Percentiles rank a stretch among this genome's conserved stretches.
phyloP scores from a whole-genome alignment of 2,329 filamentous ascomycete species.

The Talaromyces sp. region DNA sequence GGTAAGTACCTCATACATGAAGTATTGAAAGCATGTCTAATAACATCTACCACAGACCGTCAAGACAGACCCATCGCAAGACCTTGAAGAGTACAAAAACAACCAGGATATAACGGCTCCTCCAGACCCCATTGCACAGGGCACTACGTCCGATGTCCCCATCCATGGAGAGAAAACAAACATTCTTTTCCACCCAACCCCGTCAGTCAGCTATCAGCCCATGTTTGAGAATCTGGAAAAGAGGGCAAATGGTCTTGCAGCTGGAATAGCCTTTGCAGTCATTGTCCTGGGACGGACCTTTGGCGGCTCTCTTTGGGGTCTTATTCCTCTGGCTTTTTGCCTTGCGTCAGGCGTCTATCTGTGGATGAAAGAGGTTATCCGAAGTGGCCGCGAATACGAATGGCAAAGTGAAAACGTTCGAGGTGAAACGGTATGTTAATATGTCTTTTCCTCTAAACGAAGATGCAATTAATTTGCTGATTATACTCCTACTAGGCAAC shows the following conservation, averaged over 20 bases:
- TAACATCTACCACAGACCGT: slow-evolving; percentile 45
- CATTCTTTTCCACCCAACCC: slow-evolving; percentile 90
- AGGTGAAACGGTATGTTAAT: slow-evolving; percentile 61
- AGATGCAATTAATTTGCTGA: not conserved
- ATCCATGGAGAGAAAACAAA: slow-evolving; percentile 97
- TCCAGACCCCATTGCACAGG: slow-evolving; percentile 75
- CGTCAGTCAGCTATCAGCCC: slow-evolving; percentile 81
- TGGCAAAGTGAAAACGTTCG: slow-evolving; percentile 84
- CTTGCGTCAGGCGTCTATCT: slow-evolving; percentile 75
- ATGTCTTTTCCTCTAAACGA: not conserved
- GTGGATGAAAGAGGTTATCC: slow-evolving; percentile 83
- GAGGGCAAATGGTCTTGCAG: slow-evolving; percentile 65
- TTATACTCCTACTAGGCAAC: slow-evolving; percentile 54
- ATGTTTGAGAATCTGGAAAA: slow-evolving; percentile 75
- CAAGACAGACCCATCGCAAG: slow-evolving; percentile 65
- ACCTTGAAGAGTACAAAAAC: slow-evolving; percentile 72
- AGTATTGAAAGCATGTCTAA: not conserved
- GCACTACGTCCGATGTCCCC: slow-evolving; percentile 85
- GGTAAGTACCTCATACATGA: slow-evolving; percentile 29
- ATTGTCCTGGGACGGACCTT: slow-evolving; percentile 73
- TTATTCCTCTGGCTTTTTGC: slow-evolving; percentile 68
- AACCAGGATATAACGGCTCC: slow-evolving; percentile 88
- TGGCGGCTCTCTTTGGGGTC: slow-evolving; percentile 69
- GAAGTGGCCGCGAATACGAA: slow-evolving; percentile 75
- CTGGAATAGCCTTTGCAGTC: slow-evolving; percentile 66